Evolutionary conservation across 192 early-diverging fungal species (phyloP).

Genomic region (Coemansia sp.): DNA sequence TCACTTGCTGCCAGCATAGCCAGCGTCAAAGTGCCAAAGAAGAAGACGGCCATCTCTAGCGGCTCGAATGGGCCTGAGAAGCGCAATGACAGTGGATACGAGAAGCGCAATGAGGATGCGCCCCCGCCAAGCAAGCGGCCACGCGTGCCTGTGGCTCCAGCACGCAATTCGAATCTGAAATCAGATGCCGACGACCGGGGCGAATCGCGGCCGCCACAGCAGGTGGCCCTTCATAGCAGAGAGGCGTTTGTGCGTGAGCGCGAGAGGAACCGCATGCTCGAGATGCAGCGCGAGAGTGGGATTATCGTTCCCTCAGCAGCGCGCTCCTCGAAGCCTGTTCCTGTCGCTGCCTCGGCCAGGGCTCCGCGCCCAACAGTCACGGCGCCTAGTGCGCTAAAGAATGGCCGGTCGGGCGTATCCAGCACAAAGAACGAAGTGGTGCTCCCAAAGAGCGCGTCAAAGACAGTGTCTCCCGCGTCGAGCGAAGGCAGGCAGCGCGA

Average conservation of each 20-base stretch:
- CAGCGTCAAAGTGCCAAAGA: slow-evolving; percentile 41
- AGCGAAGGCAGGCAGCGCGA: slow-evolving; percentile 10
- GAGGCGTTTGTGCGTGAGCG: slow-evolving; percentile 46
- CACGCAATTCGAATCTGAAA: background rate
- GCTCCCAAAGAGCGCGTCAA: background rate
- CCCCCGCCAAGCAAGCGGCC: slow-evolving; percentile 7
- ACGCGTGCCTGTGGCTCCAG: background rate
- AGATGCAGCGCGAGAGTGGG: slow-evolving; percentile 5
- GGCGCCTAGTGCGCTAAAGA: background rate
- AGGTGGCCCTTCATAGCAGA: slow-evolving; percentile 6
- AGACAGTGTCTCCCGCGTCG: background rate
- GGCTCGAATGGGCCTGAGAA: slow-evolving; percentile 6
- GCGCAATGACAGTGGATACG: slow-evolving; percentile 7
- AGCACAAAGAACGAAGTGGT: background rate
- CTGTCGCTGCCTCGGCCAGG: background rate
- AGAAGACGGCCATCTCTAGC: slow-evolving; percentile 10
- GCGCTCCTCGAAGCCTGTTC: background rate
- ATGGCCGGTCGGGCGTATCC: background rate
- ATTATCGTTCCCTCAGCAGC: background rate
- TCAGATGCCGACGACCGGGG: background rate
- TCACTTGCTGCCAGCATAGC: slow-evolving; percentile 18
- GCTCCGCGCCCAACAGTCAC: slow-evolving; percentile 1
- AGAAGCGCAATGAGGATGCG: slow-evolving; percentile 9
- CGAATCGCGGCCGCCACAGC: background rate
- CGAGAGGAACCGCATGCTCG: slow-evolving; percentile 36